Evolutionary conservation across 1,139 yeast species (phyloP), one percentile per base, ranked within the genome.

Genomic region (Suhomyces maxii): DNA sequence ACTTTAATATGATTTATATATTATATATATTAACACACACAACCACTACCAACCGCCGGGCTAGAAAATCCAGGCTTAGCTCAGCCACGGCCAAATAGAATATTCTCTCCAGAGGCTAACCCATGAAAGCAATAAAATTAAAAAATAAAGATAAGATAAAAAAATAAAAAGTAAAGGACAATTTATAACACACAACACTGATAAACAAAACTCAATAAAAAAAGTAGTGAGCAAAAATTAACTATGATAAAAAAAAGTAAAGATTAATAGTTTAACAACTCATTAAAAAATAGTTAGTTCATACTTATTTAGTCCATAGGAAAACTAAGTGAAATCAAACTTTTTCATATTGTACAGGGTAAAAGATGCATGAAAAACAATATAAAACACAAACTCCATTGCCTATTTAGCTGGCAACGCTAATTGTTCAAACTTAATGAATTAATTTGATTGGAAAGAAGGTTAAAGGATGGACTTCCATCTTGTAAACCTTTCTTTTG

Each of bases 401-500:
- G 6, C 8, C 13, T 26, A 18, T 33, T 8, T 25, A 26, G 23
- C n/a, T 37, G 23, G 6, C 23, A 18, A 18, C 23, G 23, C 23
- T 36, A 46, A 35, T 52, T 46, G 54, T 67, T 66, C 56, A 70
- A 67, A 53, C 65, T 67, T 57, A 71, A 66, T n/a, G 72, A 63
- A 53, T 67, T 66, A 53, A 70, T 60, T 50, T 69, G 73, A 45
- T 53, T 59, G 37, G 62, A 53, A 44, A 68, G 65, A 38, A 55
- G 49, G 42, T 52, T 56, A 39, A 53, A 51, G 8, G 59, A 46
- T n/a, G 60, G 47, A 38, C 52, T 54, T 32, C 44, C 40, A 37
- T 55, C 47, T 33, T 40, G 45, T 30, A 41, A 25, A 5, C 45
- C 47, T 33, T 37, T 36, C 14, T 31, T 36, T 32, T 40, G 41